Base-by-base conservation (phyloP, 768 basidiomycete genomes). In the Boletus rubescentipes region DNA sequence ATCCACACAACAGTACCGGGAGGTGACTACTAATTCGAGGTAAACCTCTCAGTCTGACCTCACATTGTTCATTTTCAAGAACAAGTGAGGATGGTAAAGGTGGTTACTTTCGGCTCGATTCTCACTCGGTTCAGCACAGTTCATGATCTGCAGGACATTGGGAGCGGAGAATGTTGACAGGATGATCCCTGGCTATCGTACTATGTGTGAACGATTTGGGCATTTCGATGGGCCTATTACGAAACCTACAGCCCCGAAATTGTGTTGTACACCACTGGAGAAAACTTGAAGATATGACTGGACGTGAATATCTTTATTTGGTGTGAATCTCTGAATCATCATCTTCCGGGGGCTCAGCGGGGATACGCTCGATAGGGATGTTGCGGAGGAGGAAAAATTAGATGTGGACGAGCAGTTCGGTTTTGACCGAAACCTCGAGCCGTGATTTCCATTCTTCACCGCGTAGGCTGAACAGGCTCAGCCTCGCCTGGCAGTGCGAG, bases 231-330 rank as follows among this genome's bases (percentile, higher is more conserved):
- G 11, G 26, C 11, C 11, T 9, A n/a, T 37, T 14, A 36, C 20
- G 15, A 21, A 31, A 20, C 14, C 39, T 34, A 35, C 46, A 83
- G 82, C 78, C 39, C 77, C 79, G 82, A 6, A 26, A 26, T 38
- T 38, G 21, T 32, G 26, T 18, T 29, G 16, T 32, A 29, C 30
- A 34, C 23, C 8, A n/a, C n/a, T n/a, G 26, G 15, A 29, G 46
- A 52, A 10, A 53, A n/a, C n/a, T n/a, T n/a, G n/a, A n/a, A 26
- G 30, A 23, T 32, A 30, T n/a, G 18, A 10, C 20, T 52, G 50
- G 37, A 39, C 16, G 21, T 39, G 37, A 52, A 39, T 26, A 20
- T 53, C 50, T 54, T 55, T 30, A 55, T 55, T 30, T n/a, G 52
- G 38, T n/a, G 34, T 39, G 37, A 4, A 26, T 26, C 26, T 26